phyloP scores from a whole-genome alignment of 345 rosid genomes.

The Arabis alpina region DNA sequence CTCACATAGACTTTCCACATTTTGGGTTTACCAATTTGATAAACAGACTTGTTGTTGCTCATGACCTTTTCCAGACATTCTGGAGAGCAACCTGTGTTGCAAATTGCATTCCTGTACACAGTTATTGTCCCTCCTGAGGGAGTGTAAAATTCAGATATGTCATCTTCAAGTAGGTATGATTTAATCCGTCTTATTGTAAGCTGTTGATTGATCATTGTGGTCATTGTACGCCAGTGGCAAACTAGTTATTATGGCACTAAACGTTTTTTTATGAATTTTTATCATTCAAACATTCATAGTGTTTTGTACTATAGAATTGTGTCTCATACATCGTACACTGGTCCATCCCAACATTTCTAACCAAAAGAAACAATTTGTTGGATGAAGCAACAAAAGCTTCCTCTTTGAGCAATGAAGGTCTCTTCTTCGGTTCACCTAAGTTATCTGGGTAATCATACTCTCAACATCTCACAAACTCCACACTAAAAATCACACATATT shows the following conservation, averaged over 20 bases:
- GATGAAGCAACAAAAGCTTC: slow-evolving; percentile 71
- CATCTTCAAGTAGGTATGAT: slow-evolving; percentile 74
- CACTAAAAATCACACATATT: slow-evolving; percentile 7
- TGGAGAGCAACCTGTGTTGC: slow-evolving; percentile 84
- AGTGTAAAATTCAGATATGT: slow-evolving; percentile 55
- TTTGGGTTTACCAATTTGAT: slow-evolving; percentile 18
- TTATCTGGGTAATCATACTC: slow-evolving; percentile 56
- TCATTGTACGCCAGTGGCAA: too few relatives aligned
- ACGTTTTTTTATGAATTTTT: too few relatives aligned
- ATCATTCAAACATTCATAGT: too few relatives aligned
- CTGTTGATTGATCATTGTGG: too few relatives aligned
- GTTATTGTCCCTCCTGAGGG: slow-evolving; percentile 87
- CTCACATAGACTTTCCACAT: too few relatives aligned
- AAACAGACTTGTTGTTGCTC: neutral
- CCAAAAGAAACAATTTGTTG: slow-evolving; percentile 61
- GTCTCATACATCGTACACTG: too few relatives aligned
- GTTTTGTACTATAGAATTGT: too few relatives aligned
- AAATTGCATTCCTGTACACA: slow-evolving; percentile 94
- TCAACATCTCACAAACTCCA: slow-evolving; percentile 25
- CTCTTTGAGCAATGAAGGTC: slow-evolving; percentile 50
- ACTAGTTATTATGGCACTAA: too few relatives aligned
- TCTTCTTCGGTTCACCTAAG: slow-evolving; percentile 45
- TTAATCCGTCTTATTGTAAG: too few relatives aligned
- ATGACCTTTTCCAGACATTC: slow-evolving; percentile 58
- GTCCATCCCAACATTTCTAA: slow-evolving; percentile 45